Conservation (phyloP, 768 basidiomycete species). For the Amylocystis lapponica region DNA sequence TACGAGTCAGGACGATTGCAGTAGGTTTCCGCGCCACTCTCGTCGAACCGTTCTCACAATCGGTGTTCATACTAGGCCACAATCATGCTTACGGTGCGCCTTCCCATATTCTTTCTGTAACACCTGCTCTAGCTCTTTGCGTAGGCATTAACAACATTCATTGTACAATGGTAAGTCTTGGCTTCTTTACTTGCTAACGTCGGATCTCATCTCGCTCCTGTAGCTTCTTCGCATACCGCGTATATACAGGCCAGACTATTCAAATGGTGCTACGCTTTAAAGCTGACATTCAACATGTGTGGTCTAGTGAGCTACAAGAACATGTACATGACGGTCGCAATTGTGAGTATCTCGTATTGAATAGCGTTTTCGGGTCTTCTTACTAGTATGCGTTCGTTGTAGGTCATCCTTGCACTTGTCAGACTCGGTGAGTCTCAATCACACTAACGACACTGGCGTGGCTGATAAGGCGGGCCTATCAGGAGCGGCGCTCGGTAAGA, state of each 20-base stretch:
- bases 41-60: neutral
- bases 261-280: neutral
- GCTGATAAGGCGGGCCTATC: neutral
- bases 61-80: slow-evolving; percentile 1
- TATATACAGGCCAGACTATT: slow-evolving; percentile 13
- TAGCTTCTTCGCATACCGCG: slow-evolving; percentile 17
- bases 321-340: slow-evolving; percentile 6
- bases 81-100: slow-evolving; percentile 9
- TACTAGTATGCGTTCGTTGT: neutral
- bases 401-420: slow-evolving; percentile 9
- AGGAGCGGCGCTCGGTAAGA: neutral
- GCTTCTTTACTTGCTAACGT: no score
- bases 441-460: no score
- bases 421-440: slow-evolving; percentile 2
- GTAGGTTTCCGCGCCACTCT: neutral
- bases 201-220: neutral
- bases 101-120: no score
- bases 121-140: neutral
- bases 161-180: slow-evolving; percentile 17
- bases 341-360: slow-evolving; percentile 5
- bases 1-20: slow-evolving; percentile 2
- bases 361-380: neutral
- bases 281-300: neutral
- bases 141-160: slow-evolving; percentile 18
- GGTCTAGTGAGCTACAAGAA: slow-evolving; percentile 16